Evolutionary conservation across 2,329 filamentous ascomycete species (phyloP), one percentile per base, ranked within the genome.

Genomic region (Stemphylium lycopersici): DNA sequence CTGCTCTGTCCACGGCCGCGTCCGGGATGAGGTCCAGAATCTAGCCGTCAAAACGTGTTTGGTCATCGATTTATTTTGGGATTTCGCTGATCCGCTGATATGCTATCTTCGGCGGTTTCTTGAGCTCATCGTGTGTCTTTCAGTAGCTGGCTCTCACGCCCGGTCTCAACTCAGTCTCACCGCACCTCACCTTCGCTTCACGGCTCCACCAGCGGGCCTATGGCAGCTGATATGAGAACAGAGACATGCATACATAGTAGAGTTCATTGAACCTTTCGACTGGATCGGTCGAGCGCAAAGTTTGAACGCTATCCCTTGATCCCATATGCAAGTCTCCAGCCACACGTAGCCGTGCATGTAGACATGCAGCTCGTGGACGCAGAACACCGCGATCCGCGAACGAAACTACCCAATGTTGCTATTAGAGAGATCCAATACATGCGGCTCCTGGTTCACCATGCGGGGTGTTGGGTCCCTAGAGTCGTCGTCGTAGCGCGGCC

Each of bases 241-340:
- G 12, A 33, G 24, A 16, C 22, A 37, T 39, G 22, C 42, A 40
- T 48, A 48, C 56, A 53, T 56, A 53, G 20, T 55, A 33, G 26
- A 59, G 59, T 48, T 43, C 29, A 44, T n/a, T 41, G 31, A 43
- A 56, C 22, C 44, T 53, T 46, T 32, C 46, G 40, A 47, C 50
- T 58, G 55, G 61, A 29, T 58, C 66, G 66, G 66, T 63, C 66
- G 66, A 68, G 43, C 66, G 66, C 66, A 46, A 42, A 46, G 22
- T 48, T 43, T 33, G 56, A 49, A 59, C 56, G 39, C 45, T 59
- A 48, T 46, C 36, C 31, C 43, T 16, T 47, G 37, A 46, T 18
- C 36, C 55, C 32, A 39, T 41, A 54, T 49, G 43, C 52, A 49
- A 58, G 55, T 36, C 24, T 43, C 40, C 56, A 65, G 48, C 48